Conservation (phyloP, 805 yeast genomes). For the Sugiyamaella floridensis region DNA sequence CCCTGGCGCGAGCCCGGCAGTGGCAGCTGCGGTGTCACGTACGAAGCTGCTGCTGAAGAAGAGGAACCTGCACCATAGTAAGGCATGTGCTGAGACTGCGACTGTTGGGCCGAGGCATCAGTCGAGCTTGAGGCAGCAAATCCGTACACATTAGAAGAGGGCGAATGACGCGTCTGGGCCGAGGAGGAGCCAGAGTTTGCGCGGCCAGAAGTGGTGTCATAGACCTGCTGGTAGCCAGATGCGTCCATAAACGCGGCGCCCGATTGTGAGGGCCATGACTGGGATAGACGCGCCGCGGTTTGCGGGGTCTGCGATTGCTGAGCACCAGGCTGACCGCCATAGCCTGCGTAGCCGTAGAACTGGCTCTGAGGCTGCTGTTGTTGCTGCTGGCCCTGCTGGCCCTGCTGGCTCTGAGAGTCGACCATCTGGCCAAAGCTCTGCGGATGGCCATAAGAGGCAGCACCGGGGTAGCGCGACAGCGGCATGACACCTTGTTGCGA, state of each 20-base stretch:
- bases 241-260: not conserved
- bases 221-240: slow-evolving; percentile 1
- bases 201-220: not conserved
- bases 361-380: slow-evolving; percentile 7
- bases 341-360: not conserved
- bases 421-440: slow-evolving; percentile 5
- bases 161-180: slow-evolving; percentile 3
- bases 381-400: slow-evolving; percentile 12
- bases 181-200: not conserved
- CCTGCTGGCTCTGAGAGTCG: slow-evolving; percentile 7
- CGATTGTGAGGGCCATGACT: not conserved
- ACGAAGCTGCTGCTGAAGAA: not conserved
- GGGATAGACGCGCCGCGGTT: not conserved
- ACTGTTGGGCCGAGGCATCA: not conserved
- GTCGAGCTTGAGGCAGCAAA: not conserved
- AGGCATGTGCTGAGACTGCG: not conserved
- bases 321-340: not conserved
- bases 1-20: slow-evolving; percentile 1
- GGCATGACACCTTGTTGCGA: slow-evolving; percentile 1
- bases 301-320: slow-evolving; percentile 1
- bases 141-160: slow-evolving; percentile 4
- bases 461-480: not conserved
- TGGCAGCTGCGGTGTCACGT: slow-evolving; percentile 4
- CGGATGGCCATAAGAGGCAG: not conserved
- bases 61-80: not conserved